A percentile compares a stretch with the other conserved stretches of the same genome.
phyloP scores from a whole-genome alignment of 1,284 basidiomycete genomes.

The Somion occarium region DNA sequence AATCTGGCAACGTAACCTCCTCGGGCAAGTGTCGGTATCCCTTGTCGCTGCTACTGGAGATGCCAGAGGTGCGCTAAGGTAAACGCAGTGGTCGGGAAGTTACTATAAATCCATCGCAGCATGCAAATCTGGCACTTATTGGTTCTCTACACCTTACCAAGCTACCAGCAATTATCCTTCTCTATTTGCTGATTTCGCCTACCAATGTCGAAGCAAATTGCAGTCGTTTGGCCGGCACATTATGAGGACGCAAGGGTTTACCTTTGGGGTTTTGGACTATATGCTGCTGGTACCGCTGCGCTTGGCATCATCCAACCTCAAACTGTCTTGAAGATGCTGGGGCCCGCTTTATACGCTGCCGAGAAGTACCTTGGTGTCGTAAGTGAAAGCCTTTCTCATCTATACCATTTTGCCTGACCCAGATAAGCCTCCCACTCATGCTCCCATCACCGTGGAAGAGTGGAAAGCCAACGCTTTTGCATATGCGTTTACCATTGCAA shows the following conservation, averaged over 20 bases:
- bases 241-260: background rate
- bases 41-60: too few species aligned
- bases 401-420: background rate
- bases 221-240: background rate
- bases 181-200: too few species aligned
- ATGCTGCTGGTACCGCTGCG: background rate
- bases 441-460: background rate
- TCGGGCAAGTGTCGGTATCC: too few species aligned
- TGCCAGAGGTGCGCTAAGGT: too few species aligned
- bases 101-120: too few species aligned
- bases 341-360: background rate
- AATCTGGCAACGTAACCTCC: too few species aligned
- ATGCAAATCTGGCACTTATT: too few species aligned
- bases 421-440: background rate
- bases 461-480: background rate
- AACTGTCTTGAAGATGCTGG: background rate
- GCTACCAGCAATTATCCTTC: too few species aligned
- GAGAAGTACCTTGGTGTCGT: background rate
- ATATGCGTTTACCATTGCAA: background rate
- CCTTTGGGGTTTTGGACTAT: background rate
- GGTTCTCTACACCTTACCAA: too few species aligned
- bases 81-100: too few species aligned
- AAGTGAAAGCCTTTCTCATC: background rate
- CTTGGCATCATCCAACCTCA: background rate
- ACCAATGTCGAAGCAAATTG: background rate